Base-by-base conservation (phyloP, 805 yeast genomes). In the Blastobotrys peoriensis region DNA sequence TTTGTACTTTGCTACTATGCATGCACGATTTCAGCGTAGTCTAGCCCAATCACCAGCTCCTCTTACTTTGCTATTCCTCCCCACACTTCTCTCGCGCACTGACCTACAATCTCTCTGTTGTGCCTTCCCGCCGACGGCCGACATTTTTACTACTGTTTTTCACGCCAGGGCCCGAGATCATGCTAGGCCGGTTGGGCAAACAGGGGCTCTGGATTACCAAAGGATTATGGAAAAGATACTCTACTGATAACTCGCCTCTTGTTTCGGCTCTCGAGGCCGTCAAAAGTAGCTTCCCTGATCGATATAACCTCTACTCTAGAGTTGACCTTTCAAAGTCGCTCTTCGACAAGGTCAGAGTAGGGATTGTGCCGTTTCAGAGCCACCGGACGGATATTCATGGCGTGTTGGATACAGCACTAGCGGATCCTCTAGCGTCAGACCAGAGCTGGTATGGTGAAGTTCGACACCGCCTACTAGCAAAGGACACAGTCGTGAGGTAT, bases 351-450 rank as follows among this genome's bases (percentile, higher is more conserved):
- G 47, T 58, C 17, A 43, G 59, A 33, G 50, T 64, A 16, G 65
- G 57, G 8, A 37, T 64, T 3, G 49, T 64, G 3, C 65, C 67
- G 10, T 51, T 42, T 21, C 43, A 41, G 2, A 40, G 49, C 30
- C 45, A 53, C 10, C 56, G 65, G 2, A 40, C 45, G 10, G 54
- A 49, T 5, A 48, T 53, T 36, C 49, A 53, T 33, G 38, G 50
- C 5, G 51, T 62, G 5, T 55, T 63, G 23, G 61, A 62, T 20
- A 53, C 59, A 18, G 44, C 62, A 17, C 50, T 64, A 21, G 57
- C 59, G 3, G 68, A 64, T 33, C 68, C 68, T 5, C 48, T 64
- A 9, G 62, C 60, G 10, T 50, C 56, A 13, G 58, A 60, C 33
- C 53, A 50, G 25, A 30, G 37, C 15, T 64, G 68, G 68, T 52